Evolutionary conservation across 495 filamentous ascomycete genomes (phyloP).

Genomic region (Niebla homalea): DNA sequence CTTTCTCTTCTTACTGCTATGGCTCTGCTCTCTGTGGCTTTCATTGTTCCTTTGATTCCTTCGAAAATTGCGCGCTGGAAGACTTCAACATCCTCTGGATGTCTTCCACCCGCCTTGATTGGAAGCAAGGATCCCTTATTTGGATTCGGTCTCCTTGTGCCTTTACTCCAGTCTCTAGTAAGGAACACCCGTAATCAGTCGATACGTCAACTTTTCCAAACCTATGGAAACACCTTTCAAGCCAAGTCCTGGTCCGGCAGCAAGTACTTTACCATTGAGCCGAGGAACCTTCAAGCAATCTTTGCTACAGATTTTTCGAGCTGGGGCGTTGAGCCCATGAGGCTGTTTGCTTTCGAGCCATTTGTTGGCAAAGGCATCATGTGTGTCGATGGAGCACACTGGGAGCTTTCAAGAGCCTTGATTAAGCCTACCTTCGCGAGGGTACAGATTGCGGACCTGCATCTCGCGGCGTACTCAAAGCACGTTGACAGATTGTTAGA

Average conservation of each 20-base stretch:
- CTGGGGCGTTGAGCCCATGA: conserved; percentile 2
- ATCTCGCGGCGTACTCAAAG: neutral
- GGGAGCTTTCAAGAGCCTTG: conserved; percentile 2
- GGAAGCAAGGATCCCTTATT: no score
- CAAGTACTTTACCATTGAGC: neutral
- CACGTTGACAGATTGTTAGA: conserved; percentile 39
- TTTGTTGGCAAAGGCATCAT: conserved; percentile 4
- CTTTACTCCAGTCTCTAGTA: conserved; percentile 38
- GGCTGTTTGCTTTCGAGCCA: neutral
- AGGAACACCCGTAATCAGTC: conserved; percentile 37
- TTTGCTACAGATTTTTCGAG: conserved; percentile 1
- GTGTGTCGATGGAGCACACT: neutral
- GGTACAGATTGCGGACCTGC: neutral
- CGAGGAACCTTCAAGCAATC: conserved; percentile 7
- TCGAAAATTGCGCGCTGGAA: no score
- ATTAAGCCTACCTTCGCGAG: neutral
- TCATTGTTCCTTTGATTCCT: no score
- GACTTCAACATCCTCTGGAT: no score
- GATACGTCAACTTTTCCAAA: conserved; percentile 19
- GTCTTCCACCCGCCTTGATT: conserved; percentile 14
- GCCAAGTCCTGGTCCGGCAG: neutral
- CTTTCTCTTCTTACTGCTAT: no score
- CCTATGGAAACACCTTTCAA: neutral
- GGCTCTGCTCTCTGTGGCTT: no score
- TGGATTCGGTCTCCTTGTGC: conserved; percentile 43